Conservation (phyloP, 257 asterid genomes). For the Paraleonurus japonicus region DNA sequence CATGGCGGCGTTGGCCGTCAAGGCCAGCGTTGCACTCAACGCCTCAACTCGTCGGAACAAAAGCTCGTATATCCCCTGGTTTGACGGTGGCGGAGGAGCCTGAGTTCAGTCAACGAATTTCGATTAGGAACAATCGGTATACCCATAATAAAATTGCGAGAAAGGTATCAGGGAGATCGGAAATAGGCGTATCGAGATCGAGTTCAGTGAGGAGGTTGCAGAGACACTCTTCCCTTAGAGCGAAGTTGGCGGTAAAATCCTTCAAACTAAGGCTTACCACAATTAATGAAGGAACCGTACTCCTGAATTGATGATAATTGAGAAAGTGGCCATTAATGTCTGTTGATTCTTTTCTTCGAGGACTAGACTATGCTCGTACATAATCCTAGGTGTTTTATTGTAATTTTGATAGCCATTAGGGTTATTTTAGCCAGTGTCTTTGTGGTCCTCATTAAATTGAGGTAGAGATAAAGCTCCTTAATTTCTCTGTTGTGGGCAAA, state of each 20-base stretch:
- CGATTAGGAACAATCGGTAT: neutral
- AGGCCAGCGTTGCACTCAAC: slow-evolving; percentile 60
- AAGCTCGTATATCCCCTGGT: slow-evolving; percentile 55
- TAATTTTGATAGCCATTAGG: neutral
- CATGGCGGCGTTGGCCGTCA: slow-evolving; percentile 79
- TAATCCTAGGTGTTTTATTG: neutral
- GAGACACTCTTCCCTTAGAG: slow-evolving; percentile 53
- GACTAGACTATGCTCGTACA: slow-evolving; percentile 12
- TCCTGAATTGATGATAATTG: slow-evolving; percentile 21
- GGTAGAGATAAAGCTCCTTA: neutral
- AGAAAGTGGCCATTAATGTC: neutral
- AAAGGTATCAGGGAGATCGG: neutral
- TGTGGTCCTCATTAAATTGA: neutral
- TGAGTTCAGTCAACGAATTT: neutral
- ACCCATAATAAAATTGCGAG: neutral
- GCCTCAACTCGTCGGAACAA: slow-evolving; percentile 36
- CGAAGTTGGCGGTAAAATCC: slow-evolving; percentile 60
- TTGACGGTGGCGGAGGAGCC: slow-evolving; percentile 25
- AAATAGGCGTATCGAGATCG: slow-evolving; percentile 45
- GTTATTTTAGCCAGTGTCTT: neutral
- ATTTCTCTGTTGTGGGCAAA: neutral
- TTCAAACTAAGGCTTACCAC: slow-evolving; percentile 50
- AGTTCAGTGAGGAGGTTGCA: slow-evolving; percentile 48
- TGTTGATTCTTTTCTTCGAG: slow-evolving; percentile 8
- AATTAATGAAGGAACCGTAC: slow-evolving; percentile 63